phyloP scores from a whole-genome alignment of 2,329 filamentous ascomycete species.

The Ceratocystis ficicola region DNA sequence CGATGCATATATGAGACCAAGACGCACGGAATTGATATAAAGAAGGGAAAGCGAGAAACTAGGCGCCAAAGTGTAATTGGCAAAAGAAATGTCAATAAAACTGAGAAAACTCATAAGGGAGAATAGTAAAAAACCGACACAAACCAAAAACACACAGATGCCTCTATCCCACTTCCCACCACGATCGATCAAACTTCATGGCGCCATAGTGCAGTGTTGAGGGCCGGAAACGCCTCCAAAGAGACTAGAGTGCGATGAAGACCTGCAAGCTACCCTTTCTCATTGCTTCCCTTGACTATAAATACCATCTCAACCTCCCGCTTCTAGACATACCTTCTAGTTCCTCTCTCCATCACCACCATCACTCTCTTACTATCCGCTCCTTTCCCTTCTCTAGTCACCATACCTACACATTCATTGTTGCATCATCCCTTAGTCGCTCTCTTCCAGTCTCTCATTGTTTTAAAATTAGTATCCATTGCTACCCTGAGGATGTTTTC shows the following conservation, averaged over 20 bases:
- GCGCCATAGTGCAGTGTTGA: neutral
- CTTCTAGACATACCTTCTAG: neutral
- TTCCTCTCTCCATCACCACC: neutral
- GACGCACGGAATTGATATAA: no score
- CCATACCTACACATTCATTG: neutral
- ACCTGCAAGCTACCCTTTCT: neutral
- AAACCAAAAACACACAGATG: no score
- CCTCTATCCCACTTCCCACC: no score
- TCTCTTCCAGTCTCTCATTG: neutral
- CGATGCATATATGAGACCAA: no score
- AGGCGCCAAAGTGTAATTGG: no score
- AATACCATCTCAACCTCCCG: neutral
- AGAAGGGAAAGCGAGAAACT: no score
- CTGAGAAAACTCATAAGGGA: no score
- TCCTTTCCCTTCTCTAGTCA: slow-evolving; percentile 4
- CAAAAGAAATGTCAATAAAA: no score
- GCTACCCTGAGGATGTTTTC: slow-evolving; percentile 32
- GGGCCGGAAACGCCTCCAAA: no score
- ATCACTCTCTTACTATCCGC: neutral
- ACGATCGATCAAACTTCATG: no score
- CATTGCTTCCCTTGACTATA: neutral
- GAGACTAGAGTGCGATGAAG: neutral
- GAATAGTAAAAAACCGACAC: no score
- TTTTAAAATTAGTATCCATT: neutral
- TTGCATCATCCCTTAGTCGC: neutral